phyloP scores from a whole-genome alignment of 148 eudicot genomes.

The Persicaria tinctoria region DNA sequence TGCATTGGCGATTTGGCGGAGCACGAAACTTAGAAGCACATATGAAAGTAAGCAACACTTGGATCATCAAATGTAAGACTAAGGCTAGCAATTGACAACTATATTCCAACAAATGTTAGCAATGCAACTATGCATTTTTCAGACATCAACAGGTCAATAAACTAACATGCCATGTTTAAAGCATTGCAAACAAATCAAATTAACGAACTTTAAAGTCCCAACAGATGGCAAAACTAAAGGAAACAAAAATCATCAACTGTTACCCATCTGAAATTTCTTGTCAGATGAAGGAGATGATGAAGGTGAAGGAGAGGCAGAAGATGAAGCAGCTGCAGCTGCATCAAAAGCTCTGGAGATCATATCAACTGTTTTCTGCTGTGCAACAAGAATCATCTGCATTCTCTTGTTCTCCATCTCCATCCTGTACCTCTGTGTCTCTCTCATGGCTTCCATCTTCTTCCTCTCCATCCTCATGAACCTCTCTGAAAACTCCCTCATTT shows the following conservation, averaged over 20 bases:
- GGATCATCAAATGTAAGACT: neutral
- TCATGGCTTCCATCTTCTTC: constrained; percentile 69
- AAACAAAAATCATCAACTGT: neutral
- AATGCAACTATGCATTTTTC: neutral
- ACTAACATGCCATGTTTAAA: neutral
- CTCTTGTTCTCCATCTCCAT: constrained; percentile 83
- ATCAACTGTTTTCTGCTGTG: constrained; percentile 52
- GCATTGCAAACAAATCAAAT: neutral
- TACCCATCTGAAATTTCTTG: constrained; percentile 3
- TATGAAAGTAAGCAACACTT: neutral
- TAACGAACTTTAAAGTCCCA: neutral
- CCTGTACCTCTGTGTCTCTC: constrained; percentile 41
- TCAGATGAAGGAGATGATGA: constrained; percentile 1
- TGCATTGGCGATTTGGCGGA: too few relatives aligned
- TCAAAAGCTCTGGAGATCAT: constrained; percentile 44
- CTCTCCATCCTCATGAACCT: constrained; percentile 54
- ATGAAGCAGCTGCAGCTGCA: neutral
- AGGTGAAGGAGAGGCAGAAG: neutral
- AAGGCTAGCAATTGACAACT: neutral
- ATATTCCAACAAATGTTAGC: constrained; percentile 4
- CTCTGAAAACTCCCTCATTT: constrained; percentile 59
- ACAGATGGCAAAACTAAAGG: neutral
- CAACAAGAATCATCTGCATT: constrained; percentile 54
- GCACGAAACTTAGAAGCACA: neutral
- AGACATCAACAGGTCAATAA: neutral